These are phyloP conservation scores for Globisporangium echinulatum DNA, from an alignment of 352 stramenopile genomes.

Conservation along the genomic window DNA sequence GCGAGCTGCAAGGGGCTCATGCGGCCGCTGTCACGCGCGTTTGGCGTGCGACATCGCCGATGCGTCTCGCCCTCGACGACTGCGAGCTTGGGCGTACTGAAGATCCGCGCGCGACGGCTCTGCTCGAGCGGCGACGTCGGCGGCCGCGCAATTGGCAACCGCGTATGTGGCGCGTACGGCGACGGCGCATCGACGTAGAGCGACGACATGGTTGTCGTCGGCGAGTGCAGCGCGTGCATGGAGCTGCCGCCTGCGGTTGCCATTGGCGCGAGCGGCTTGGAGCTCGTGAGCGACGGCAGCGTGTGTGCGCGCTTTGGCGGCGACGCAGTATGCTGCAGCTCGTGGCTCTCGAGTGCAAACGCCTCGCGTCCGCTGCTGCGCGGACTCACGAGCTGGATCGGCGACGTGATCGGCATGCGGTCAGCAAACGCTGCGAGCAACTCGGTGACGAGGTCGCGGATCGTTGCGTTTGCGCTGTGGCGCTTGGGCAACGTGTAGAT, in stretches of 20 bases:
- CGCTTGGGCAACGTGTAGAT: constrained; percentile 71
- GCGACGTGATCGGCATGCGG: constrained; percentile 51
- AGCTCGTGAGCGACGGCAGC: constrained; percentile 26
- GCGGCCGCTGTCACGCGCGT: constrained; percentile 18
- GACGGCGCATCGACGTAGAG: constrained; percentile 41
- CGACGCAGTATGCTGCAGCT: not conserved
- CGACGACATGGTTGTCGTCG: constrained; percentile 54
- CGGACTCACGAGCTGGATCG: constrained; percentile 25
- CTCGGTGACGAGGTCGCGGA: constrained; percentile 33
- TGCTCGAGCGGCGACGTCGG: constrained; percentile 43
- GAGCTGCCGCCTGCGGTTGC: not conserved
- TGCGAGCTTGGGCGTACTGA: constrained; percentile 57
- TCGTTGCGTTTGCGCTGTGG: constrained; percentile 37
- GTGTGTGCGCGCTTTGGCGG: constrained; percentile 14
- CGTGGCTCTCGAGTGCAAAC: constrained; percentile 5
- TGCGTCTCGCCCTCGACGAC: constrained; percentile 36
- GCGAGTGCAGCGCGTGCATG: constrained; percentile 27
- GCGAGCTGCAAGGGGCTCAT: constrained; percentile 3
- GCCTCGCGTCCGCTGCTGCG: constrained; percentile 1
- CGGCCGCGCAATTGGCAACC: constrained; percentile 36
- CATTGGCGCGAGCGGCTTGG: not conserved
- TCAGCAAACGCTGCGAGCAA: constrained; percentile 37
- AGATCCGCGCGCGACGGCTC: constrained; percentile 37
- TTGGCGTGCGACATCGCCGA: constrained; percentile 48
- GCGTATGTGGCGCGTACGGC: constrained; percentile 36